Percentiles rank a stretch among this genome's conserved stretches.
These are phyloP conservation scores for Agroathelia rolfsii DNA, from an alignment of 1,284 basidiomycete genomes.

Conservation along the genomic window DNA sequence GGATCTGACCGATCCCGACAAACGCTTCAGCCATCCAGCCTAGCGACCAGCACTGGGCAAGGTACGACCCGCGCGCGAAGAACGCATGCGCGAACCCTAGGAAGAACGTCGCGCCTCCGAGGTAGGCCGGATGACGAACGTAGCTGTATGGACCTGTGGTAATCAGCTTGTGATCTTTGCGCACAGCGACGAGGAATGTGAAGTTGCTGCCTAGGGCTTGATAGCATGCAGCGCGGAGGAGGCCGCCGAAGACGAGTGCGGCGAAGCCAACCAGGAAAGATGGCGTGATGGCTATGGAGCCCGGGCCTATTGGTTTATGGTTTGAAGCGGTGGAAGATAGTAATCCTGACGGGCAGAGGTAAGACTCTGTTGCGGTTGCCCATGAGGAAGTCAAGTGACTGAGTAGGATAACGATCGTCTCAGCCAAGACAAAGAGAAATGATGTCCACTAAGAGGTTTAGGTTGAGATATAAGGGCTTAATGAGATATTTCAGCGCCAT, in stretches of 20 bases:
- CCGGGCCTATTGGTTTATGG: neutral
- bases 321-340: no score
- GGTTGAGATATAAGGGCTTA: no score
- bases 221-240: slow-evolving; percentile 13
- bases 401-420: no score
- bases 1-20: neutral
- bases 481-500: no score
- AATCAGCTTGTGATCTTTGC: slow-evolving; percentile 16
- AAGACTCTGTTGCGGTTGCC: no score
- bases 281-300: slow-evolving; percentile 2
- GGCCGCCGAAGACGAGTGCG: slow-evolving; percentile 9
- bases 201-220: slow-evolving; percentile 15
- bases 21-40: slow-evolving; percentile 4
- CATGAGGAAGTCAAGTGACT: no score
- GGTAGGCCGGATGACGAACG: slow-evolving; percentile 22
- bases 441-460: no score
- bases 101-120: slow-evolving; percentile 16
- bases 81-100: neutral
- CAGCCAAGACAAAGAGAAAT: no score
- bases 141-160: slow-evolving; percentile 18
- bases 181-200: slow-evolving; percentile 20
- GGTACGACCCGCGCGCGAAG: slow-evolving; percentile 9
- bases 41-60: slow-evolving; percentile 8
- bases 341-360: no score
- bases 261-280: slow-evolving; percentile 11